Percentiles rank a stretch among this genome's conserved stretches.
phyloP scores from a whole-genome alignment of 345 rosid genomes.

The Citrus glauca region DNA sequence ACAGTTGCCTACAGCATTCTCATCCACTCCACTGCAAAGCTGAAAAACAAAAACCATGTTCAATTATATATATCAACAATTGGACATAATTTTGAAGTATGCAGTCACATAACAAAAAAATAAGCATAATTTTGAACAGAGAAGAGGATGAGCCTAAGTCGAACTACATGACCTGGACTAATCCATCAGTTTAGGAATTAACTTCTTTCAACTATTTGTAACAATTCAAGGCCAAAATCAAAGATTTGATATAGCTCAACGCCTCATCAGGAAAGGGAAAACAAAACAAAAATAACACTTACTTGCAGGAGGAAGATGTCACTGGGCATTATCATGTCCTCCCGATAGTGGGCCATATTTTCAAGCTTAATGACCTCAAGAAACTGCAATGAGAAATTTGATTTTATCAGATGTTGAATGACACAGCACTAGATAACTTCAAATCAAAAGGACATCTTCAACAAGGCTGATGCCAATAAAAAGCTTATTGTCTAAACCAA shows the following conservation, averaged over 20 bases:
- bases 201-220: not conserved
- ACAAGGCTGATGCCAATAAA: not conserved
- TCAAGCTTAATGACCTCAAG: slow-evolving; percentile 95
- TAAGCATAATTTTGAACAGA: too few species aligned
- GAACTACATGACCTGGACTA: not conserved
- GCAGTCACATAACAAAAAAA: not conserved
- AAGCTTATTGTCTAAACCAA: not conserved
- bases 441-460: not conserved
- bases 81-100: not conserved
- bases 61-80: not conserved
- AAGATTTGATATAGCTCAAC: not conserved
- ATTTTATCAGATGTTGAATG: not conserved
- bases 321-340: slow-evolving; percentile 78
- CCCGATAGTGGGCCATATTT: slow-evolving; percentile 74
- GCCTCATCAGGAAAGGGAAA: not conserved
- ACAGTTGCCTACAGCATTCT: slow-evolving; percentile 74
- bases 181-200: not conserved
- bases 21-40: slow-evolving; percentile 96
- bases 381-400: slow-evolving; percentile 38
- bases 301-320: slow-evolving; percentile 97
- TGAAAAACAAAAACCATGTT: slow-evolving; percentile 20
- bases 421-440: not conserved
- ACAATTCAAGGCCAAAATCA: not conserved
- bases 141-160: not conserved
- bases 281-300: slow-evolving; percentile 13